Evolutionary conservation across 257 asterid species (phyloP).

Genomic region (Echites panduratus): DNA sequence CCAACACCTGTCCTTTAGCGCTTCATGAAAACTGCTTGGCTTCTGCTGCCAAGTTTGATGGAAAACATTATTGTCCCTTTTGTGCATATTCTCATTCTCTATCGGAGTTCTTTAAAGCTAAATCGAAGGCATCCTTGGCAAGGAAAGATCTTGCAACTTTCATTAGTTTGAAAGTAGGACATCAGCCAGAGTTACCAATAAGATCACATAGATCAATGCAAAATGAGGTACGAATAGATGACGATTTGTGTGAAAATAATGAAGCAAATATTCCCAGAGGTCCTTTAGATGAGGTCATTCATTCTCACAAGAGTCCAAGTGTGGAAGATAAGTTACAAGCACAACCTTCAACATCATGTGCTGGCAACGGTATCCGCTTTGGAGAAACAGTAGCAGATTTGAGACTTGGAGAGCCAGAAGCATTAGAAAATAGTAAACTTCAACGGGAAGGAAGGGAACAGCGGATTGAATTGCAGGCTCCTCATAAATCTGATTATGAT

Average conservation of each 20-base stretch:
- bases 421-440: conserved; percentile 12
- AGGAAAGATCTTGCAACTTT: conserved; percentile 50
- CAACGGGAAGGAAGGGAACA: conserved; percentile 21
- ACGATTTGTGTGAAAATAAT: conserved; percentile 1
- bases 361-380: conserved; percentile 20
- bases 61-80: conserved; percentile 60
- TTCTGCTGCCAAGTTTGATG: conserved; percentile 42
- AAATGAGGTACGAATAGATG: conserved; percentile 6
- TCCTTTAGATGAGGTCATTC: conserved; percentile 8
- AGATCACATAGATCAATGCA: conserved; percentile 8
- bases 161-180: conserved; percentile 24
- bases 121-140: conserved; percentile 39
- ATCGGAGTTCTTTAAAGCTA: conserved; percentile 37
- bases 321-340: conserved; percentile 25
- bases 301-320: conserved; percentile 11
- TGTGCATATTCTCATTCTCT: conserved; percentile 70
- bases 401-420: conserved; percentile 13
- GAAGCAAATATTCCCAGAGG: conserved; percentile 10
- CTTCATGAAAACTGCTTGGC: conserved; percentile 62
- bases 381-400: conserved; percentile 20
- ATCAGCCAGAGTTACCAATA: conserved; percentile 16
- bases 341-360: conserved; percentile 25
- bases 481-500: conserved; percentile 20
- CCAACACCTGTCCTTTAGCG: conserved; percentile 41
- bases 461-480: conserved; percentile 19